Conservation (phyloP, 257 asterid species). For the Apocynum venetum region DNA sequence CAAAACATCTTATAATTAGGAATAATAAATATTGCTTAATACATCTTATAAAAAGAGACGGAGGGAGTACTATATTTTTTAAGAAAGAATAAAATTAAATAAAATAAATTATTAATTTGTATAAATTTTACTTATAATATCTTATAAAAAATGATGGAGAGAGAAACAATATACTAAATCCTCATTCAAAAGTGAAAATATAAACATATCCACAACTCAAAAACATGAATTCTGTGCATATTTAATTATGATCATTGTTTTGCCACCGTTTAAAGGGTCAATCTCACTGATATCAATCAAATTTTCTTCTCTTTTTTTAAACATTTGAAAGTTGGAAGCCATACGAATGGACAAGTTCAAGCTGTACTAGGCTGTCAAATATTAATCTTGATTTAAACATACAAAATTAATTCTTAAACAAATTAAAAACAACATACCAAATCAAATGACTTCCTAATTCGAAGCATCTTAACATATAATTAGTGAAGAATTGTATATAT, state of each 20-base stretch:
- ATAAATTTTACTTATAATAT: no score
- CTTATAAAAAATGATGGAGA: no score
- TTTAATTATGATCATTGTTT: not conserved
- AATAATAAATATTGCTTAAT: no score
- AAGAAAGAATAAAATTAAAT: no score
- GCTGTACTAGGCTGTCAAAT: conserved; percentile 42
- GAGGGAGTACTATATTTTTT: no score
- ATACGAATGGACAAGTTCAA: conserved; percentile 9
- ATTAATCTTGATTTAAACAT: conserved; percentile 5
- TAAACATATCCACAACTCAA: conserved; percentile 10
- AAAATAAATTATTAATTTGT: no score
- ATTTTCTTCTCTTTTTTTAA: not conserved
- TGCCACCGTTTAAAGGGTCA: not conserved
- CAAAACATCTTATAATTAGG: no score
- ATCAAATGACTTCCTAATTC: conserved; percentile 10
- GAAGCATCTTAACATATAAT: conserved; percentile 12
- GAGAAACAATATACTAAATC: no score
- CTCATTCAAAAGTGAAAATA: no score
- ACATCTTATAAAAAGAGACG: no score
- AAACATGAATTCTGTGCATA: conserved; percentile 12
- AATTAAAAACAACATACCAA: not conserved
- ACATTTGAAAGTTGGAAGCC: not conserved
- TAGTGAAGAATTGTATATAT: conserved; percentile 8
- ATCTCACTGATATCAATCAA: not conserved
- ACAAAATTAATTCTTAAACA: not conserved